Base-by-base conservation (phyloP, 345 rosid species). In the Sisymbrium irio region DNA sequence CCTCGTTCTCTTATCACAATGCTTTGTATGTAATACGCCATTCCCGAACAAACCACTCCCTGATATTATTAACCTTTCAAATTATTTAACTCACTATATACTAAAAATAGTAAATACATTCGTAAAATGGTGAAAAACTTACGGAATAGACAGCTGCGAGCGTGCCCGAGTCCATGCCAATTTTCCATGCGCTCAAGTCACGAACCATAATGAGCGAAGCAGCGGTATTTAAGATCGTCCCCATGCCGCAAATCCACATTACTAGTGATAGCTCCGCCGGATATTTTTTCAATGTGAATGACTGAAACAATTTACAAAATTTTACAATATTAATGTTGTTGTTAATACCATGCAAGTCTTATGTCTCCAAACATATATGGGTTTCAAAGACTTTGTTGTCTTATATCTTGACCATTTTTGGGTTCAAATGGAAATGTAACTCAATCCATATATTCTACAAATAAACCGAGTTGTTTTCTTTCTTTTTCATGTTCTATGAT, bases 201-300 rank as follows among this genome's bases (percentile, higher is more conserved):
- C 92, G 88, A 19, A 88, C 98, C 84, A 88, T 65, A 5, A 83
- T 60, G 1, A 91, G 73, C 5, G 98, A 76, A 10, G 85, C 88
- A 0, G 57, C 74, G 0, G 84, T 55, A 15, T 90, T 90, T 83
- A 90, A 84, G 44, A 94, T 59, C 51, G 78, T 69, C 9, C 98
- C 98, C 85, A 77, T 79, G 9, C 85, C 59, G 77, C 98, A 94
- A 65, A 94, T 84, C 82, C 84, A 73, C 37, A 87, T 84, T 12
- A 96, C 83, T 1, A 91, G 76, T 8, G 98, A 91, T 6, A 94
- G 83, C 80, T 91, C 89, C n/a, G 97, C 98, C n/a, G 98, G 98
- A 79, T 94, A 91, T 74, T 51, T 67, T 75, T 76, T 89, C 83
- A 91, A 61, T 4, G 98, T 94, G 70, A 85, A 86, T 28, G 95